Conservation (phyloP, 768 basidiomycete species). For the Hygrophorus pudorinus region DNA sequence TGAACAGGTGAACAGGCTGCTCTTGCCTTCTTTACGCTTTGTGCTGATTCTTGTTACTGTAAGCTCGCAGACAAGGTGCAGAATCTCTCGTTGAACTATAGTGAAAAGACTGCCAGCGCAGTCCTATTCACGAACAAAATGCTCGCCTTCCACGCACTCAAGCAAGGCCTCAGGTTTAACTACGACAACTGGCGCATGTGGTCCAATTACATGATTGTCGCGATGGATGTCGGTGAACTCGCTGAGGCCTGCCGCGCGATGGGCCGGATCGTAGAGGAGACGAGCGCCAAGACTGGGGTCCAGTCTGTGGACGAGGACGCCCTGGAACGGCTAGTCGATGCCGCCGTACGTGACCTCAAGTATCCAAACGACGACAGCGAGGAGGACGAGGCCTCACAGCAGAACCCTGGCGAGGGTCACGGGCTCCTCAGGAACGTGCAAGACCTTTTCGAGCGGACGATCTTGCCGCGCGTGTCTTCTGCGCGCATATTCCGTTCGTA, state of each 20-base stretch:
- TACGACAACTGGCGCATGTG: constrained; percentile 98
- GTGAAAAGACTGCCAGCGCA: constrained; percentile 18
- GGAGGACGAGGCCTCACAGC: constrained; percentile 10
- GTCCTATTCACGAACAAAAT: constrained; percentile 67
- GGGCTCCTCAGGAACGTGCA: constrained; percentile 59
- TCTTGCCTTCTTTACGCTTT: too few species aligned
- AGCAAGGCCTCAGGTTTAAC: constrained; percentile 74
- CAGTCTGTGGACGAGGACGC: constrained; percentile 77
- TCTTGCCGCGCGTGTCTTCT: constrained; percentile 76
- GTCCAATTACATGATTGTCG: constrained; percentile 93
- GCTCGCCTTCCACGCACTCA: constrained; percentile 87
- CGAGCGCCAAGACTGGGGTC: constrained; percentile 38
- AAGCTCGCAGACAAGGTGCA: neutral
- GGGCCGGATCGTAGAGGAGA: constrained; percentile 70
- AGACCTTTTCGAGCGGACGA: constrained; percentile 63
- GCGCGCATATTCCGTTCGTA: constrained; percentile 76
- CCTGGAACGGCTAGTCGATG: constrained; percentile 80
- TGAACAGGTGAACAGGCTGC: constrained; percentile 18
- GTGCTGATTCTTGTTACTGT: constrained; percentile 1
- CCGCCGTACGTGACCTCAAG: constrained; percentile 53
- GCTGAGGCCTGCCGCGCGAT: constrained; percentile 80
- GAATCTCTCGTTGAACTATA: constrained; percentile 5
- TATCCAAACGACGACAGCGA: constrained; percentile 27
- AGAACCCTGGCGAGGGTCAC: constrained; percentile 52
- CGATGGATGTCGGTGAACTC: constrained; percentile 89